Evolutionary conservation across 2,329 filamentous ascomycete species (phyloP), one percentile per base, ranked within the genome.

Genomic region (Zasmidium angulare): DNA sequence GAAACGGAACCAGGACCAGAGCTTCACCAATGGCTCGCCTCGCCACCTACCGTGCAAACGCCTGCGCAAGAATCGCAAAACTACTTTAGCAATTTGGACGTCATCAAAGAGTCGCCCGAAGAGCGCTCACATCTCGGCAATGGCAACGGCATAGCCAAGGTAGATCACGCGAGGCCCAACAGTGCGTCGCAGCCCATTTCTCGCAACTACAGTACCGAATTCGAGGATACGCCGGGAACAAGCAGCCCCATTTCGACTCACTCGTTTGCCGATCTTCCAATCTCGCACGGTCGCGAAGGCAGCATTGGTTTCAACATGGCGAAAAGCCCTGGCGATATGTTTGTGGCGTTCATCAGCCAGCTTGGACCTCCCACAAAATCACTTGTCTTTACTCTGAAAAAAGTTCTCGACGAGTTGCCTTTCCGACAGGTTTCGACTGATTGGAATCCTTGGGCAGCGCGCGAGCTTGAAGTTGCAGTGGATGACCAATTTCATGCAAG

Each of bases 351-450:
- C 74, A 96, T 99, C 60, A 81, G 84, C 20, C 86, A 95, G 65
- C 80, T 99, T 21, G 95, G 95, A 0, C 95, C 95, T 1, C 95
- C 93, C 0, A 96, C 97, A 87, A 96, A 96, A 74, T 97, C 93
- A 0, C 78, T 99, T n/a, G 91, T 91, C 2, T 95, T 89, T 68
- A 98, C 95, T 0, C 77, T 99, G 43, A 91, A 91, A 11, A 89
- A 96, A 71, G 92, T 96, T 10, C 84, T 99, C 7, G 88, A 91
- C 55, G 92, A 96, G 62, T 83, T 96, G 1, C 91, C 93, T 0
- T 98, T 96, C 74, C 26, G 56, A 53, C 43, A 59, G 50, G 86
- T 3, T 40, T 26, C 52, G 29, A 17, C 53, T 47, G 20, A 52
- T 22, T 65, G 63, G 54, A 67, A 64, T 50, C 63, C 65, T 6